These are phyloP conservation scores for Gracilaria domingensis DNA, from an alignment of 23 red algal species.

Conservation along the genomic window DNA sequence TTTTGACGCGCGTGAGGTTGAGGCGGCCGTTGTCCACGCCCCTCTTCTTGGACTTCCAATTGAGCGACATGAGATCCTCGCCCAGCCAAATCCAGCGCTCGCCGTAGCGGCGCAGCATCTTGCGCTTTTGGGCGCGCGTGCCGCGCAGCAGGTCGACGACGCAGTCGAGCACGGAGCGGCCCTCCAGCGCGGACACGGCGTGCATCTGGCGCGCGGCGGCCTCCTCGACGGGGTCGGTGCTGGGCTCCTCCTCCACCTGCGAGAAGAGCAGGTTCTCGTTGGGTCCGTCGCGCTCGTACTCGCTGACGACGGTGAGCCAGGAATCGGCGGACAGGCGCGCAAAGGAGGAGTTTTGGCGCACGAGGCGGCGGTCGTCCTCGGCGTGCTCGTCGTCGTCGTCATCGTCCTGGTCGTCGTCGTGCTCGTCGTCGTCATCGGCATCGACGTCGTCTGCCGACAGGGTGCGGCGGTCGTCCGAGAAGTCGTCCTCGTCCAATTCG, in stretches of 20 bases:
- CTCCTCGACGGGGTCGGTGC: slow-evolving; percentile 59
- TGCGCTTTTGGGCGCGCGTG: slow-evolving; percentile 84
- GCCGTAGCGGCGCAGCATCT: slow-evolving; percentile 79
- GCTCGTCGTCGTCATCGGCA: slow-evolving; percentile 36
- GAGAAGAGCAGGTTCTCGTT: slow-evolving; percentile 89
- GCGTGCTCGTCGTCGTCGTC: slow-evolving; percentile 31
- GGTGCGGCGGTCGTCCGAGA: slow-evolving; percentile 11
- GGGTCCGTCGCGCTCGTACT: slow-evolving; percentile 83
- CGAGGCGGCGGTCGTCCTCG: slow-evolving; percentile 49
- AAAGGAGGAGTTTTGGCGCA: slow-evolving; percentile 83
- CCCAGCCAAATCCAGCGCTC: slow-evolving; percentile 93
- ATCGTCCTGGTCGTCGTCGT: slow-evolving; percentile 34
- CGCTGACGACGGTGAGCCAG: slow-evolving; percentile 82
- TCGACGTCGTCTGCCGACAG: slow-evolving; percentile 12
- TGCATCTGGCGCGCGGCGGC: slow-evolving; percentile 65
- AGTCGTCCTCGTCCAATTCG: slow-evolving; percentile 14
- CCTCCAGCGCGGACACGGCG: slow-evolving; percentile 58
- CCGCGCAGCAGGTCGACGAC: slow-evolving; percentile 84
- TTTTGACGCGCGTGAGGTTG: slow-evolving; percentile 84
- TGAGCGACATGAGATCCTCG: slow-evolving; percentile 85
- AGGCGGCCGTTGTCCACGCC: slow-evolving; percentile 72
- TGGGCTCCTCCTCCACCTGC: slow-evolving; percentile 81
- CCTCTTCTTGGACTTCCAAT: slow-evolving; percentile 84
- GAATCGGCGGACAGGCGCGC: slow-evolving; percentile 73
- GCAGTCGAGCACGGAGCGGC: slow-evolving; percentile 84